Evolutionary conservation across 2,329 filamentous ascomycete genomes (phyloP).

Genomic region (Penicillium sp.): DNA sequence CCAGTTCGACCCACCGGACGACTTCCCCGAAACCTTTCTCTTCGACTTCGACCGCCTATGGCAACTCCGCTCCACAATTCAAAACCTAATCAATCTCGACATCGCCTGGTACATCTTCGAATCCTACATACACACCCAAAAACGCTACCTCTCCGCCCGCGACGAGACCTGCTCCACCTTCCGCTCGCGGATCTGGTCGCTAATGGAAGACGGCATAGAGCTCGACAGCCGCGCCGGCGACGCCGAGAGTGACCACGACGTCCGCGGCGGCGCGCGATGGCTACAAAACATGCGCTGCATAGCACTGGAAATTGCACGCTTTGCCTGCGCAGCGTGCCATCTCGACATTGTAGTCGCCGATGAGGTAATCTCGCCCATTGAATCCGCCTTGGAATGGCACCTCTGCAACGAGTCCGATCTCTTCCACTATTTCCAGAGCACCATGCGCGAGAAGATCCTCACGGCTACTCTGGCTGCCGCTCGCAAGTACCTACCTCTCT

Average conservation of each 20-base stretch:
- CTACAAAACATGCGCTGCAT: constrained; percentile 35
- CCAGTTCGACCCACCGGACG: constrained; percentile 31
- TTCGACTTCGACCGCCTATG: constrained; percentile 55
- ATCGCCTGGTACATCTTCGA: constrained; percentile 53
- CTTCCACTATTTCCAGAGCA: constrained; percentile 32
- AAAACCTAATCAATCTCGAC: constrained; percentile 51
- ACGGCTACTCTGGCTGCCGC: constrained; percentile 30
- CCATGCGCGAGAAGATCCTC: constrained; percentile 34
- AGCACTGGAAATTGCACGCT: constrained; percentile 42
- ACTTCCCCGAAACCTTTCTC: constrained; percentile 54
- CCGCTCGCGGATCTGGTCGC: constrained; percentile 38
- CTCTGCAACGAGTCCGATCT: constrained; percentile 32
- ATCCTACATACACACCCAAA: constrained; percentile 30
- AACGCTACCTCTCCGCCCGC: constrained; percentile 27
- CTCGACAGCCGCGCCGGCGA: constrained; percentile 9
- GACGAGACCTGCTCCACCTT: constrained; percentile 35
- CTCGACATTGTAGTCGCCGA: constrained; percentile 29
- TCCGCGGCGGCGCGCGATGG: constrained; percentile 29
- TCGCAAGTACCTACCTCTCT: constrained; percentile 39
- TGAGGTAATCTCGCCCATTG: constrained; percentile 32
- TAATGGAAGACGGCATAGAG: constrained; percentile 36
- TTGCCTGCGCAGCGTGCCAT: constrained; percentile 33
- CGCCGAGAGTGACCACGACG: constrained; percentile 17
- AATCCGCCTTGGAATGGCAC: constrained; percentile 33
- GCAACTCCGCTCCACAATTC: constrained; percentile 50